These are phyloP conservation scores for Dioscorea zingiberensis DNA, from an alignment of 106 monocot genomes.

Conservation along the genomic window DNA sequence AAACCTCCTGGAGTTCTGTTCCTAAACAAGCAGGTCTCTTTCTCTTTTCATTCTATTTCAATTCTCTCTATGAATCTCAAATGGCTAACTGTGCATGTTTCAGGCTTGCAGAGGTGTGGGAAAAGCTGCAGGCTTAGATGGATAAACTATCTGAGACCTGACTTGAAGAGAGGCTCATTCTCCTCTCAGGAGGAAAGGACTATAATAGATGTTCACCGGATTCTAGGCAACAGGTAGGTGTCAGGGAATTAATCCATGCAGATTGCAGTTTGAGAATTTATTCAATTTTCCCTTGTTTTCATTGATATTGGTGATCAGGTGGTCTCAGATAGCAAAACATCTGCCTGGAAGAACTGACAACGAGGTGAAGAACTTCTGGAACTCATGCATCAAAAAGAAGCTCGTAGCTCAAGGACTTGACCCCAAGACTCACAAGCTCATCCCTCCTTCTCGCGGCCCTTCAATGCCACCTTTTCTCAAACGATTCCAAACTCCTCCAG, in stretches of 20 bases:
- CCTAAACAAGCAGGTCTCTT: slow-evolving; percentile 58
- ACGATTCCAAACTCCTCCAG: slow-evolving; percentile 25
- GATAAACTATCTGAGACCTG: slow-evolving; percentile 75
- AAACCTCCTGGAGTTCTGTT: slow-evolving; percentile 74
- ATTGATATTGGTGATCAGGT: slow-evolving; percentile 20
- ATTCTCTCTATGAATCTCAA: slow-evolving; percentile 1
- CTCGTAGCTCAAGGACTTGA: slow-evolving; percentile 74
- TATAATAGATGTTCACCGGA: slow-evolving; percentile 76
- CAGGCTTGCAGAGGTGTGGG: slow-evolving; percentile 68
- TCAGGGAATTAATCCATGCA: not conserved
- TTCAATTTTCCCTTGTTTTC: not conserved
- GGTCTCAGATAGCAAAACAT: slow-evolving; percentile 86
- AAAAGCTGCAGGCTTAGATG: slow-evolving; percentile 77
- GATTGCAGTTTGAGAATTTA: not conserved
- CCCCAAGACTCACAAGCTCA: slow-evolving; percentile 81
- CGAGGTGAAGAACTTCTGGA: slow-evolving; percentile 86
- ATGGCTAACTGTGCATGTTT: not conserved
- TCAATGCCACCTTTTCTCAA: slow-evolving; percentile 5
- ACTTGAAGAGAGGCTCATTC: slow-evolving; percentile 63
- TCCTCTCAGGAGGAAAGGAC: slow-evolving; percentile 55
- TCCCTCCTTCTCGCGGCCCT: slow-evolving; percentile 34
- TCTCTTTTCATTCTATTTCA: slow-evolving; percentile 5
- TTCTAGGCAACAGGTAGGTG: slow-evolving; percentile 64
- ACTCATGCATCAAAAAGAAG: slow-evolving; percentile 83
- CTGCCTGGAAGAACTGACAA: slow-evolving; percentile 76